Evolutionary conservation across 2,329 filamentous ascomycete species (phyloP), one percentile per base, ranked within the genome.

Genomic region (Neospermospora avenae): DNA sequence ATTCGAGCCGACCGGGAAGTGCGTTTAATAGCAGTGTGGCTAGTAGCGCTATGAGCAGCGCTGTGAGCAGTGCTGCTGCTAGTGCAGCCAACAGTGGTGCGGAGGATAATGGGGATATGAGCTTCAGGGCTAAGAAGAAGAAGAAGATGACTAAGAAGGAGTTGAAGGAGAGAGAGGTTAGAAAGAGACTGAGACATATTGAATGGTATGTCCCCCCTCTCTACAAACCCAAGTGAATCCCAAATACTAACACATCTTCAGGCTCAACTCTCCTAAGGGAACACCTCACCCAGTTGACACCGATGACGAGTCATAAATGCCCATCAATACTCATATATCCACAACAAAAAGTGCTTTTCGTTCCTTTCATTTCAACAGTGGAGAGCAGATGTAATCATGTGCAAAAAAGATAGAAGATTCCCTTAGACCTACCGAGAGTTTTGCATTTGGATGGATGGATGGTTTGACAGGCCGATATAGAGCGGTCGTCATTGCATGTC

Each of bases 141-240:
- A 96, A 93, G 86, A 99, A 99, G 90, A 85, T 95, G 85, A 99
- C 95, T 59, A 91, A 96, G 81, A 92, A 92, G 77, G 92, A 99
- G 76, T 69, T 93, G 74, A 99, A 99, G 84, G 95, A 99, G 75
- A 83, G 89, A 20, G 93, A 98, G 77, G 89, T 89, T 45, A 84
- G 96, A 65, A 85, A 93, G 67, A 84, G 95, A 69, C 80, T 98
- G 76, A 86, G 95, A 70, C 92, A 99, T 77, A 88, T 90, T 69
- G 83, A 88, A 74, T 90, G 89, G 89, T 71, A 56, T 14, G 70
- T 65, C 55, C 37, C 16, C 42, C 6, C n/a, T n/a, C n/a, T n/a
- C n/a, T n/a, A n/a, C n/a, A n/a, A n/a, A n/a, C n/a, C n/a, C n/a
- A n/a, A n/a, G n/a, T n/a, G n/a, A n/a, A n/a, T n/a, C 14, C 24